Evolutionary conservation across 2,329 filamentous ascomycete genomes (phyloP), one percentile per base, ranked within the genome.

Genomic region (Scedosporium dehoogii): DNA sequence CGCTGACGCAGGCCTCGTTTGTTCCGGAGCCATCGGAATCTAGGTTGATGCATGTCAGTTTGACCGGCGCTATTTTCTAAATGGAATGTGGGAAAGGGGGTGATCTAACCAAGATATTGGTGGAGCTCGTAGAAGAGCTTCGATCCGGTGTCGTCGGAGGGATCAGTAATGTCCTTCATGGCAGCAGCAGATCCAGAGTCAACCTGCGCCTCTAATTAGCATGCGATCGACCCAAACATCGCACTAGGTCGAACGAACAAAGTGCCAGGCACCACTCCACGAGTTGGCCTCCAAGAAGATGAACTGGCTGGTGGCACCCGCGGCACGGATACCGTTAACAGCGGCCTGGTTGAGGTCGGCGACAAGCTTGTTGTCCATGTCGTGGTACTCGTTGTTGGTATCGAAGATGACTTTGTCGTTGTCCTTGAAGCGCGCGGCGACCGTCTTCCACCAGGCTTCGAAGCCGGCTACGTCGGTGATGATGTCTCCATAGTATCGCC

Each of bases 351-450:
- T 87, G 58, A 87, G 81, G 66, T 80, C 72, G 10, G 82, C 73
- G 12, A 87, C 84, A 10, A 86, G 78, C 1, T 71, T 71, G 71
- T 86, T 82, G 67, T 84, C 81, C 79, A 86, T 85, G 70, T 80
- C 79, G 70, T 87, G 76, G 72, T 84, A 86, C 76, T 87, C 85
- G 72, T 87, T 88, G 79, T 87, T 87, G 66, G 82, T 86, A 73
- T 87, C 84, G 65, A 86, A 86, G 69, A 87, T 78, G 69, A 87
- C 84, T 46, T 77, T 76, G 58, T 73, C 68, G 73, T 87, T 84
- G 69, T 70, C 69, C 64, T 74, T 76, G 71, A 85, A 87, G 58
- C 77, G 73, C 6, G 71, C 73, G 5, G 84, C 85, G 10, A 87
- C 68, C 57, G 78, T 85, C 48, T 72, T 74, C 81, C 83, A 87